Evolutionary conservation across 768 basidiomycete species (phyloP), one percentile per base, ranked within the genome.

Genomic region (Boletus reticuloceps): DNA sequence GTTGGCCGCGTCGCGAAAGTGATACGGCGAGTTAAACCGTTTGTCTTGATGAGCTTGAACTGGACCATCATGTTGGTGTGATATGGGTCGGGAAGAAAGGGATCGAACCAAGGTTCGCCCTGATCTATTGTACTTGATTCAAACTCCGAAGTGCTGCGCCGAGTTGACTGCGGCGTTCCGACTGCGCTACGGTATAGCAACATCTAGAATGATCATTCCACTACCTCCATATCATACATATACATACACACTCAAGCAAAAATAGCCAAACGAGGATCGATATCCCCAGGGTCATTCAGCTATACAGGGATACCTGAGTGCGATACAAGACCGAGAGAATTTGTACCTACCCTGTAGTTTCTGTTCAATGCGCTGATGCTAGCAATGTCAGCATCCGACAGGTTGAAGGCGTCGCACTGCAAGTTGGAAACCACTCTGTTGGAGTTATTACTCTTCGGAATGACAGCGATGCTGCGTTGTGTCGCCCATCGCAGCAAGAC

Each of bases 401-500:
- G 76, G 58, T 83, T 70, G 58, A 80, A 79, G 34, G 66, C 66
- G 55, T 72, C 67, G 64, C 74, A 75, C 41, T 77, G 64, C 59
- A 86, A 60, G 74, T 83, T 83, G 58, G 74, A 61, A 19, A 64
- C 61, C 53, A 79, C 60, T 49, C 79, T 75, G 9, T 65, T 56
- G 5, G 58, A 48, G 59, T 75, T 62, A 66, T 82, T 83, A 47
- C 78, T 81, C 77, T 93, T 93, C 44, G 90, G 90, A 57, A 93
- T 81, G 43, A 91, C 84, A 34, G 85, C 84, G 55, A 91, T 77
- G 11, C 81, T 84, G 37, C 82, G 83, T 64, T 90, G 87, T 14
- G 85, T 87, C 2, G 88, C 82, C 90, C 90, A 93, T 60, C 88
- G 80, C 50, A 93, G 79, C 38, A 91, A 72, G 22, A 91, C 81